phyloP scores from a whole-genome alignment of 495 filamentous ascomycete genomes.

The Trichoderma gamsii region DNA sequence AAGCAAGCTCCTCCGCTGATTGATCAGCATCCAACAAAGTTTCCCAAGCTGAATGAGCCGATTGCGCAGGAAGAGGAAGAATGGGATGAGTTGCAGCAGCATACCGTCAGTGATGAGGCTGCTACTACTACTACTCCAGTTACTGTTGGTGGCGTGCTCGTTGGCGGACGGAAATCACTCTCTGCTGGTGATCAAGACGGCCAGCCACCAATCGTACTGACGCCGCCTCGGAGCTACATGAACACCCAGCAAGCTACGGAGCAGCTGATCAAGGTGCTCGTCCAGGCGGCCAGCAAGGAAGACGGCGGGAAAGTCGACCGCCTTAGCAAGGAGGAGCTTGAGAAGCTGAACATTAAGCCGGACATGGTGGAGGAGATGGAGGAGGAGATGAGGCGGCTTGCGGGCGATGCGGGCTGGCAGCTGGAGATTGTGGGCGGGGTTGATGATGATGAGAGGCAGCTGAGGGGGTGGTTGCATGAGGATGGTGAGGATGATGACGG shows the following conservation, averaged over 20 bases:
- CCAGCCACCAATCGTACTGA: slow-evolving; percentile 32
- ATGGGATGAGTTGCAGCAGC: background rate
- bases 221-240: slow-evolving; percentile 32
- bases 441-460: slow-evolving; percentile 37
- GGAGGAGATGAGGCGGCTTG: slow-evolving; percentile 48
- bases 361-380: slow-evolving; percentile 52
- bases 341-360: slow-evolving; percentile 62
- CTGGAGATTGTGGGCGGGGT: slow-evolving; percentile 43
- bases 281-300: slow-evolving; percentile 37
- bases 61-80: slow-evolving; percentile 35
- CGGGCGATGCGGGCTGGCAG: slow-evolving; percentile 51
- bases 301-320: slow-evolving; percentile 51
- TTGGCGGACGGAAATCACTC: slow-evolving; percentile 49
- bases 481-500: slow-evolving; percentile 41
- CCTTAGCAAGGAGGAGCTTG: slow-evolving; percentile 55
- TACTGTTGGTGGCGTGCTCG: slow-evolving; percentile 44
- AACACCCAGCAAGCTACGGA: slow-evolving; percentile 17
- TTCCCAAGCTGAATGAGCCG: slow-evolving; percentile 33
- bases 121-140: slow-evolving; percentile 19
- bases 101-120: background rate
- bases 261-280: slow-evolving; percentile 31
- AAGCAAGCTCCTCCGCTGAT: background rate
- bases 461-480: slow-evolving; percentile 19
- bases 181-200: slow-evolving; percentile 37
- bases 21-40: slow-evolving; percentile 36